Evolutionary conservation across 2,329 filamentous ascomycete species (phyloP).

Genomic region (Penicillium digitatum): DNA sequence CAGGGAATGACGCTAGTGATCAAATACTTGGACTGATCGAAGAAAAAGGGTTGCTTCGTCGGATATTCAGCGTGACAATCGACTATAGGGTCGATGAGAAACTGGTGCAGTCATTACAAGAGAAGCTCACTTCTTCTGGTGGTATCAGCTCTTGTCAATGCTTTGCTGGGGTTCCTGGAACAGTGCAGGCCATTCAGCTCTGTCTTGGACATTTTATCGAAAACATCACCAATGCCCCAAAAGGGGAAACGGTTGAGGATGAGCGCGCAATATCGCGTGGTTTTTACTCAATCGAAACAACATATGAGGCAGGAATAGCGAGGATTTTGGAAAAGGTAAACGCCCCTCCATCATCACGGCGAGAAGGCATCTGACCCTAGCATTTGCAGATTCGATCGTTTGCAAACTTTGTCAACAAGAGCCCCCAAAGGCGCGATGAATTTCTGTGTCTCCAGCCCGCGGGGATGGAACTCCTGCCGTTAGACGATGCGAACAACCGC

Average conservation of each 20-base stretch:
- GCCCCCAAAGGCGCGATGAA: neutral
- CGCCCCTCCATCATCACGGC: neutral
- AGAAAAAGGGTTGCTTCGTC: neutral
- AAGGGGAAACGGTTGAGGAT: too few species aligned
- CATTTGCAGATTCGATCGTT: slow-evolving; percentile 8
- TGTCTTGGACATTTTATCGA: neutral
- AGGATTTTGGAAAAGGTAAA: neutral
- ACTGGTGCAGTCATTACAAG: too few species aligned
- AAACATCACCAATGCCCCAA: neutral
- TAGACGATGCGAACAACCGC: neutral
- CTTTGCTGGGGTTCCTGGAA: neutral
- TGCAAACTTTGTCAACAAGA: slow-evolving; percentile 6
- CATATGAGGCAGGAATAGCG: too few species aligned
- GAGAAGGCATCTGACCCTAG: neutral
- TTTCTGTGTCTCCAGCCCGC: neutral
- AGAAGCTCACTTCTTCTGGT: too few species aligned
- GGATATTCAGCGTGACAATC: neutral
- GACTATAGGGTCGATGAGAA: neutral
- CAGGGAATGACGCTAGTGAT: neutral
- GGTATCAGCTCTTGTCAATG: neutral
- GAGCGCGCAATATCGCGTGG: too few species aligned
- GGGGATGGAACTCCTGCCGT: neutral
- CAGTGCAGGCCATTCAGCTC: neutral
- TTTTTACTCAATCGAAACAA: too few species aligned
- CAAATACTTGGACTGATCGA: neutral